Evolutionary conservation across 2,329 filamentous ascomycete genomes (phyloP), one percentile per base, ranked within the genome.

Genomic region (Cladophialophora chaetospira): DNA sequence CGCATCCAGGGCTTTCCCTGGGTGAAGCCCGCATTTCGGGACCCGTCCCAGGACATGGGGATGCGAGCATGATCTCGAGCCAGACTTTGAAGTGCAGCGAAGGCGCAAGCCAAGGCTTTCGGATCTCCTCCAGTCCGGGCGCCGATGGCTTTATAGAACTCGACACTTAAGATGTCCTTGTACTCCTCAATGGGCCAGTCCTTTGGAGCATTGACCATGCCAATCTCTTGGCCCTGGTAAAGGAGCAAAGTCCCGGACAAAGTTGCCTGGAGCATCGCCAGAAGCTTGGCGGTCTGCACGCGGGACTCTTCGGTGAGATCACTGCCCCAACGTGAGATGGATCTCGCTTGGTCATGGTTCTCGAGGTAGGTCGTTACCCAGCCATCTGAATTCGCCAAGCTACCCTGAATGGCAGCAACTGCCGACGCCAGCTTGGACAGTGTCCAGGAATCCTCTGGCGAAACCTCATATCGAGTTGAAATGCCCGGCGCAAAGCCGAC

Each of bases 1-100:
- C 80, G 75, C 82, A 86, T 86, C 83, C 84, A 86, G 0, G 83
- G 82, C 13, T 53, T 57, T 8, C 54, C 55, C 25, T 48, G 48
- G 29, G 43, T 23, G 15, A 38, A 26, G 25, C 48, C 43, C 19
- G 40, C 26, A 3, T 54, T 36, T 4, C 83, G 85, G 72, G 89
- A 89, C 1, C 87, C 87, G 53, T 78, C 78, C 87, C 87, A 89
- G 61, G 87, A 84, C 74, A 90, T 83, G 0, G 87, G 87, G 3
- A 83, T 79, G n/a, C 87, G 77, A 6, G 84, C 79, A 66, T 89
- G 82, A 67, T 89, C 86, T n/a, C n/a, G n/a, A n/a, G n/a, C n/a
- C n/a, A n/a, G n/a, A n/a, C n/a, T n/a, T n/a, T n/a, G n/a, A n/a
- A n/a, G n/a, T n/a, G n/a, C n/a, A n/a, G n/a, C n/a, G n/a, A n/a